Percentiles rank a stretch among this genome's conserved stretches.
These are phyloP conservation scores for Elsinoe necatrix DNA, from an alignment of 2,329 filamentous ascomycete species.

Conservation along the genomic window DNA sequence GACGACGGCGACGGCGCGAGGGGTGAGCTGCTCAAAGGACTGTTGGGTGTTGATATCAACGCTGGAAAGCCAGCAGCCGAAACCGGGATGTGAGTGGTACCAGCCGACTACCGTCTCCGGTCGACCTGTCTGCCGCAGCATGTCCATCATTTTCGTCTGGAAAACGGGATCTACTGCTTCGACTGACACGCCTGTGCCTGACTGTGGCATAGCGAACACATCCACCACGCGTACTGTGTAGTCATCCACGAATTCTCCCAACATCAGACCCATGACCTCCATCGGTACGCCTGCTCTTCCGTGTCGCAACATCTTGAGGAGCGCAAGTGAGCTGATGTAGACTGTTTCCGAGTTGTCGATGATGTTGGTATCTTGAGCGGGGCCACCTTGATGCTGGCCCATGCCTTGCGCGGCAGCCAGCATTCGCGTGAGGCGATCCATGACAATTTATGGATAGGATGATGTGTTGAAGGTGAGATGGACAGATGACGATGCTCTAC, in stretches of 20 bases:
- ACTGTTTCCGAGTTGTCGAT: conserved; percentile 99
- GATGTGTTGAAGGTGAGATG: conserved; percentile 11
- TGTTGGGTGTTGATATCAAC: conserved; percentile 99
- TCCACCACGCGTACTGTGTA: conserved; percentile 98
- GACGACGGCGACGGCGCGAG: conserved; percentile 92
- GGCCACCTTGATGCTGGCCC: conserved; percentile 55
- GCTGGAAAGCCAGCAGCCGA: conserved; percentile 97
- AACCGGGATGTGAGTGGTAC: conserved; percentile 99
- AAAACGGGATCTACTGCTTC: conserved; percentile 96
- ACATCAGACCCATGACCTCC: conserved; percentile 99
- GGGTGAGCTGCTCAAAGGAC: conserved; percentile 97
- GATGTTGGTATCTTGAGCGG: conserved; percentile 71
- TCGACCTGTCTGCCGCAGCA: conserved; percentile 92
- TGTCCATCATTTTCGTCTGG: conserved; percentile 99
- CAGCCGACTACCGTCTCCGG: conserved; percentile 96
- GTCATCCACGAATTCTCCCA: conserved; percentile 97
- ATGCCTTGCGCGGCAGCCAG: conserved; percentile 63
- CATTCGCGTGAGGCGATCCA: conserved; percentile 91
- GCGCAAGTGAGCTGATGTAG: conserved; percentile 93
- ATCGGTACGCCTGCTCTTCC: conserved; percentile 96
- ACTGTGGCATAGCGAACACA: conserved; percentile 99
- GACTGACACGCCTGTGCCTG: conserved; percentile 94
- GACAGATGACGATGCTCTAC: not conserved
- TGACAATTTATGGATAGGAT: conserved; percentile 33
- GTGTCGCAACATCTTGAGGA: conserved; percentile 98